Evolutionary conservation across 2,329 filamentous ascomycete species (phyloP).

Genomic region (Curvularia eragrostidis): DNA sequence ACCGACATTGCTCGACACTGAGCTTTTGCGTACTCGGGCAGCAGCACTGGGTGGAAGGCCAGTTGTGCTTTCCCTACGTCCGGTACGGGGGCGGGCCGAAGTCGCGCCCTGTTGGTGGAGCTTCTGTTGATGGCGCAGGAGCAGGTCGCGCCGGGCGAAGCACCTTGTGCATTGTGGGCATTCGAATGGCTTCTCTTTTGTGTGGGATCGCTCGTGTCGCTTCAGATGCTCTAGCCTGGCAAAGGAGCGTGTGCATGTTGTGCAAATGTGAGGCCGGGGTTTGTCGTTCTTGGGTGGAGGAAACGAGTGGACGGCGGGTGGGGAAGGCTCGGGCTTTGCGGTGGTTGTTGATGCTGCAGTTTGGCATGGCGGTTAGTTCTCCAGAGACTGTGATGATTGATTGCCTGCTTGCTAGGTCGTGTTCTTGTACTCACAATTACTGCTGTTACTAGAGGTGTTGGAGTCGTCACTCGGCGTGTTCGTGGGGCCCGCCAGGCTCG

Average conservation of each 20-base stretch:
- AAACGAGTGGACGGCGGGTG: slow-evolving; percentile 54
- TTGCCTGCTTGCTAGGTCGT: not conserved
- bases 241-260: slow-evolving; percentile 89
- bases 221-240: slow-evolving; percentile 95
- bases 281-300: slow-evolving; percentile 96
- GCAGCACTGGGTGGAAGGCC: slow-evolving; percentile 72
- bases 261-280: slow-evolving; percentile 91
- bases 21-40: slow-evolving; percentile 88
- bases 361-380: slow-evolving; percentile 27
- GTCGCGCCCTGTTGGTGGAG: slow-evolving; percentile 92
- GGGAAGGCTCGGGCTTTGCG: slow-evolving; percentile 40
- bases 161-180: slow-evolving; percentile 93
- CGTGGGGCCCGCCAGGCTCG: slow-evolving; percentile 37
- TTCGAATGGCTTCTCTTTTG: slow-evolving; percentile 98
- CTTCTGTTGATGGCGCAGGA: slow-evolving; percentile 97
- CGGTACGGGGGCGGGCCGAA: slow-evolving; percentile 81
- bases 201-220: slow-evolving; percentile 96
- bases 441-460: slow-evolving; percentile 36
- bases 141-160: slow-evolving; percentile 89
- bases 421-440: slow-evolving; percentile 40
- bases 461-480: slow-evolving; percentile 41
- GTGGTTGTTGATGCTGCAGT: slow-evolving; percentile 42
- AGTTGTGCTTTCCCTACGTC: slow-evolving; percentile 82
- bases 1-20: slow-evolving; percentile 70
- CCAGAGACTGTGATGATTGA: not conserved